These are phyloP conservation scores for Geranium incanum DNA, from an alignment of 441 rosid species.

Conservation along the genomic window DNA sequence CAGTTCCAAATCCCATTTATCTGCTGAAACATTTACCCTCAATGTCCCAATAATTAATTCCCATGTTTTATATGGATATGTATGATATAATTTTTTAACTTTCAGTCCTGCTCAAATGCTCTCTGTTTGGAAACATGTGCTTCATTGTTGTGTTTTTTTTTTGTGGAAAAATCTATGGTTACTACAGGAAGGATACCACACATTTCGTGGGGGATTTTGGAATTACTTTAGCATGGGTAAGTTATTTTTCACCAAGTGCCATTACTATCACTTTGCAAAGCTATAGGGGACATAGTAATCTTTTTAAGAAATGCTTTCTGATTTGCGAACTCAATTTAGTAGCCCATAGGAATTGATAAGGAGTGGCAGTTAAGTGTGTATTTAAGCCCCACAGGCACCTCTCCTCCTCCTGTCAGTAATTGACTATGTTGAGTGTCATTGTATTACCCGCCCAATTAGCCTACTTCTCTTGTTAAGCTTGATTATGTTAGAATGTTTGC, in stretches of 20 bases:
- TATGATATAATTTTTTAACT: no score
- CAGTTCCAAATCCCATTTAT: not conserved
- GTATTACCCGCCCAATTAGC: not conserved
- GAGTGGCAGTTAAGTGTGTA: not conserved
- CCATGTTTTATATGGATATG: not conserved
- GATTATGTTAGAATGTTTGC: not conserved
- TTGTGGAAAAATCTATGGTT: slow-evolving; percentile 10
- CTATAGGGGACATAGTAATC: not conserved
- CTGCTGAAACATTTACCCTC: not conserved
- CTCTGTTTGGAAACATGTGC: slow-evolving; percentile 1
- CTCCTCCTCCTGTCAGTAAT: no score
- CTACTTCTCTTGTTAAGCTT: not conserved
- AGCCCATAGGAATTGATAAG: not conserved
- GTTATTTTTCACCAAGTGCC: not conserved
- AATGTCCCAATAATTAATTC: not conserved
- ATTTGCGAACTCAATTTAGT: not conserved
- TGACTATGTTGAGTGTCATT: not conserved
- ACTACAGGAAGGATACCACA: slow-evolving; percentile 38
- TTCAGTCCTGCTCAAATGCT: not conserved
- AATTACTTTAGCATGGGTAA: slow-evolving; percentile 53
- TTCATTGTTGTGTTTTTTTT: slow-evolving; percentile 11
- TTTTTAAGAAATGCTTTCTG: not conserved
- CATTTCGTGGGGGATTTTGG: slow-evolving; percentile 55
- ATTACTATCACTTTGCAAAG: not conserved
- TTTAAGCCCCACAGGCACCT: no score